These are phyloP conservation scores for Boletus sp. DNA, from an alignment of 768 basidiomycete species.

Conservation along the genomic window DNA sequence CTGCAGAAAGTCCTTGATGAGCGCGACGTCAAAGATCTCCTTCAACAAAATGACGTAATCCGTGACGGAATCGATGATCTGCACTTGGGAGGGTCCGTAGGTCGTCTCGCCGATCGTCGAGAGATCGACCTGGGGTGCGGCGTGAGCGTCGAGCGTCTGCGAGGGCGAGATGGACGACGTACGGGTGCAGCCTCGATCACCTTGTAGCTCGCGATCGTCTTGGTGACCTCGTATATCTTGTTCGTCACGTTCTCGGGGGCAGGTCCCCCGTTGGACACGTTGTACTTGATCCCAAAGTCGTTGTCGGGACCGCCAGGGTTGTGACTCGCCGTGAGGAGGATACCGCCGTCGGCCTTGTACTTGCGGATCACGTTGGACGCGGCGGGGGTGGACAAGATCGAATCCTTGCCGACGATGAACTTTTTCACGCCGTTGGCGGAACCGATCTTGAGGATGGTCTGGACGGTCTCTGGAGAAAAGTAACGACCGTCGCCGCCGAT, in stretches of 20 bases:
- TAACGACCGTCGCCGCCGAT: conserved; percentile 97
- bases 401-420: conserved; percentile 89
- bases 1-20: conserved; percentile 86
- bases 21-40: conserved; percentile 89
- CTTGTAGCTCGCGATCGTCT: conserved; percentile 84
- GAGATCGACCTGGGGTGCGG: conserved; percentile 64
- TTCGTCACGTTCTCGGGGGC: conserved; percentile 97
- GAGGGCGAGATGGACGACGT: conserved; percentile 28
- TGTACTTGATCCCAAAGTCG: conserved; percentile 99
- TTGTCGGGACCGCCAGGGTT: conserved; percentile 98
- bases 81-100: conserved; percentile 81
- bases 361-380: conserved; percentile 95
- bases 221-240: conserved; percentile 90
- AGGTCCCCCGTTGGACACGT: conserved; percentile 95
- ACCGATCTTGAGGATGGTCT: conserved; percentile 90
- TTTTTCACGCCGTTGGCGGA: conserved; percentile 91
- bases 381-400: conserved; percentile 95
- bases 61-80: conserved; percentile 90
- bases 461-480: conserved; percentile 82
- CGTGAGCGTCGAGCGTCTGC: background rate
- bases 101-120: conserved; percentile 74
- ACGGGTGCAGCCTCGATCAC: conserved; percentile 75
- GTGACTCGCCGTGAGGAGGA: conserved; percentile 94
- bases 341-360: conserved; percentile 95
- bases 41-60: conserved; percentile 86